These are phyloP conservation scores for Leptographium lundbergii DNA, from an alignment of 2,329 filamentous ascomycete genomes.

Conservation along the genomic window DNA sequence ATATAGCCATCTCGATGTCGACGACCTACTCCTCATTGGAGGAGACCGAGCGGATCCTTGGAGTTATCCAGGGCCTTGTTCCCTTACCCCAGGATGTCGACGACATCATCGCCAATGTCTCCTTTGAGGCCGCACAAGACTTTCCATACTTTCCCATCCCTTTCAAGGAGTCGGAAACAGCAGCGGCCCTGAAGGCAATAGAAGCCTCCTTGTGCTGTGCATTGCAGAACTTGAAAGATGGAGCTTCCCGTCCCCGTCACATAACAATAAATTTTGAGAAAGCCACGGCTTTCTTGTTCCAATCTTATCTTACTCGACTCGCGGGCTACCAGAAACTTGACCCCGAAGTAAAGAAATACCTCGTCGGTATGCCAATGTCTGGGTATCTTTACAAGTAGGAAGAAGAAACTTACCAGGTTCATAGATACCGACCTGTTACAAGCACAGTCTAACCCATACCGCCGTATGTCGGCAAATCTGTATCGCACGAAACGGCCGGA, in stretches of 20 bases:
- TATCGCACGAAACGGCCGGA: constrained; percentile 8
- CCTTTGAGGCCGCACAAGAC: constrained; percentile 7
- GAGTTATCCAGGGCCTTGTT: constrained; percentile 1
- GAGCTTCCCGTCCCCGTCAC: constrained; percentile 26
- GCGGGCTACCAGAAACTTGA: constrained; percentile 36
- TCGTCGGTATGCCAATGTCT: constrained; percentile 11
- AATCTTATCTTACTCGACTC: constrained; percentile 43
- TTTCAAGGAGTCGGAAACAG: constrained; percentile 10
- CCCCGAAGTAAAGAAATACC: constrained; percentile 27
- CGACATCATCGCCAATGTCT: neutral
- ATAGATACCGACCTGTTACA: constrained; percentile 49
- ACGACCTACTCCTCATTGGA: constrained; percentile 8
- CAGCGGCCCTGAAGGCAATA: constrained; percentile 13
- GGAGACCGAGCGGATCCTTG: constrained; percentile 15
- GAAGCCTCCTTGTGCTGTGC: constrained; percentile 48
- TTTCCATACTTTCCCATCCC: constrained; percentile 14
- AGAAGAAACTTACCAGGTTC: constrained; percentile 13
- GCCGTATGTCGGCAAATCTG: constrained; percentile 12
- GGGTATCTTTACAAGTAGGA: too few relatives aligned
- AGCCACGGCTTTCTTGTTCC: constrained; percentile 43
- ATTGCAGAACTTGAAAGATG: constrained; percentile 34
- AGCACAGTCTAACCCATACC: constrained; percentile 57
- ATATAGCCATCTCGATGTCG: neutral
- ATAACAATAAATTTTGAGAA: constrained; percentile 34
- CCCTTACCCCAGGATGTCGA: constrained; percentile 3